Evolutionary conservation across 23 red algal genomes (phyloP), one percentile per base, ranked within the genome.

Genomic region (Pyropia haitanensis): DNA sequence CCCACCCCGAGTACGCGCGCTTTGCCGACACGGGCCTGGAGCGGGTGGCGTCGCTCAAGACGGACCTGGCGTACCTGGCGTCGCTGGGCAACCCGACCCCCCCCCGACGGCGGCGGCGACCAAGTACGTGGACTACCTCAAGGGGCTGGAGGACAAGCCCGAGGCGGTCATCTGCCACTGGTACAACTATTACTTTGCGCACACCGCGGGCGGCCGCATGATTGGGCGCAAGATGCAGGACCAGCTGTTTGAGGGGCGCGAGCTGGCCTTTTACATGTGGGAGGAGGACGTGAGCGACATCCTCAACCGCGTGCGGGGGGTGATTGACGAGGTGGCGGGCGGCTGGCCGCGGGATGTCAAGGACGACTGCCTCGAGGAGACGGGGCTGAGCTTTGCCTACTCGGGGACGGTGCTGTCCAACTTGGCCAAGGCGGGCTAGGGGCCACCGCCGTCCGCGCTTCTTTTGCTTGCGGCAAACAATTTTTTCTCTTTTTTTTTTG

Each of bases 171-270:
- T 96, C 51, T 96, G 92, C 54, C 92, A 96, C 67, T 96, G 83
- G 84, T 96, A 96, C 74, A 96, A 96, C 33, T 96, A 89, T 53
- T 87, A 89, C 59, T 96, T 96, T 67, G 92, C 92, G 12, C 92
- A 96, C 65, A 83, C 84, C 44, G 92, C 92, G 2, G 92, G 92
- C 20, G 92, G 92, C 6, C 62, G 92, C 5, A 96, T 96, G 92
- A 96, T 96, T 77, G 92, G 92, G 32, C 83, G 92, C 27, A 77
- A 81, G 30, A 96, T 96, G 92, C 65, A 76, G 22, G 83, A 87
- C 28, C 63, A 79, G 31, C 56, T 96, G 58, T 89, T 96, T 54
- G 77, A 81, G 3, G 84, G 78, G 1, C 67, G 71, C 49, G 55
- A 81, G 33, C 85, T 96, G 29, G 78, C 68, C 39, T 96, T 96